phyloP scores from a whole-genome alignment of 176 grass and related monocot species.

The Pontederia paniculata region DNA sequence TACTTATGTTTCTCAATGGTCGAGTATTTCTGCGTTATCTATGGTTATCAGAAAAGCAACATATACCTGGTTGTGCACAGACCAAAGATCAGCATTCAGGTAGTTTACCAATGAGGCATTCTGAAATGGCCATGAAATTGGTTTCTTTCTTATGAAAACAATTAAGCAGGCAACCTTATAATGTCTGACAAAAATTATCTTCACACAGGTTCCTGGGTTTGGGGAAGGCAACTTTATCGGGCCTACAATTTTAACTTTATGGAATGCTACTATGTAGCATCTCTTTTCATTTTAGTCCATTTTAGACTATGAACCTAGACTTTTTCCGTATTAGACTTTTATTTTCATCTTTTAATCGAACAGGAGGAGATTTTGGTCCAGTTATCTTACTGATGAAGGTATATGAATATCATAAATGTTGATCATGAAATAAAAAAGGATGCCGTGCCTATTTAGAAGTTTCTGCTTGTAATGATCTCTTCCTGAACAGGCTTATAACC shows the following conservation, averaged over 20 bases:
- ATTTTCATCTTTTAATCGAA: constrained; percentile 3
- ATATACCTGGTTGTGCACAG: too few species aligned
- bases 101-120: too few species aligned
- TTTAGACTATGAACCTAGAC: too few species aligned
- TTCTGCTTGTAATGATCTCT: not conserved
- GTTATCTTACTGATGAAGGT: constrained; percentile 98
- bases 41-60: too few species aligned
- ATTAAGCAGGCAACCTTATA: not conserved
- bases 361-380: constrained; percentile 91
- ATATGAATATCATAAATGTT: constrained; percentile 1
- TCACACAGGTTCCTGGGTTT: constrained; percentile 52
- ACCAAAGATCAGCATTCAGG: too few species aligned
- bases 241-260: constrained; percentile 75
- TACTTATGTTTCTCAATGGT: too few species aligned
- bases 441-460: not conserved
- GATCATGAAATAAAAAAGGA: too few species aligned
- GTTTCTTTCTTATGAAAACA: not conserved
- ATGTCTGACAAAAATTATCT: not conserved
- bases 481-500: constrained; percentile 58
- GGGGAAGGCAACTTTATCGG: constrained; percentile 88
- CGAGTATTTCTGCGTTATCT: too few species aligned
- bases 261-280: too few species aligned
- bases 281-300: too few species aligned
- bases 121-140: not conserved
- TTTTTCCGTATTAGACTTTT: too few species aligned